phyloP scores from a whole-genome alignment of 345 rosid species.

The Hypericum androsaemum region DNA sequence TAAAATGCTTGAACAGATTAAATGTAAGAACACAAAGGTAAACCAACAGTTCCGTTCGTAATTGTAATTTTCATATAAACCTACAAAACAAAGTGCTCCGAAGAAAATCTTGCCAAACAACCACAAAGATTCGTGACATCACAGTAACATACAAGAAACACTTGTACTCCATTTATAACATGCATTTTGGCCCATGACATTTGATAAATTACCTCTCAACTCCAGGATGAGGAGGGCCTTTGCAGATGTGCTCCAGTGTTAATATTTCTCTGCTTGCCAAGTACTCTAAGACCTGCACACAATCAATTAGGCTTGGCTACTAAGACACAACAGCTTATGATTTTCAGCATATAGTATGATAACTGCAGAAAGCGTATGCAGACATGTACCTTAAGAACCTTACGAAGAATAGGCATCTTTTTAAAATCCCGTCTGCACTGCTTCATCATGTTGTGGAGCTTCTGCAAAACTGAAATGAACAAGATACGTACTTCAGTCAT shows the following conservation, averaged over 20 bases:
- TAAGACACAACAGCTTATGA: too few species aligned
- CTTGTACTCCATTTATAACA: too few species aligned
- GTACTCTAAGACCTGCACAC: conserved; percentile 81
- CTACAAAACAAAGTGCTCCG: too few species aligned
- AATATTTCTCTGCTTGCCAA: conserved; percentile 74
- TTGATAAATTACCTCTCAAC: conserved; percentile 57
- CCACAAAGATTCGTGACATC: too few species aligned
- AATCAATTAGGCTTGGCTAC: conserved; percentile 1
- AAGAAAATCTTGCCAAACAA: too few species aligned
- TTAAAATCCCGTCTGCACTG: conserved; percentile 81
- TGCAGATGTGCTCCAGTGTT: conserved; percentile 58
- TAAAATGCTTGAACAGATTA: too few species aligned
- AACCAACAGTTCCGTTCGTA: too few species aligned
- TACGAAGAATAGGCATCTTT: conserved; percentile 91
- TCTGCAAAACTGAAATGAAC: conserved; percentile 61
- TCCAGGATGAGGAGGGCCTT: conserved; percentile 84
- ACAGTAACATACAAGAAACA: too few species aligned
- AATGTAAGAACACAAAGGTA: too few species aligned
- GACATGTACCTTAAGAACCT: conserved; percentile 76
- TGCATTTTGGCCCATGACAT: too few species aligned
- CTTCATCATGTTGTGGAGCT: conserved; percentile 96
- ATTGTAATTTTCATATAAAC: too few species aligned
- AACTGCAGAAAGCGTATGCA: conserved; percentile 5
- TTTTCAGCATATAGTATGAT: not conserved
- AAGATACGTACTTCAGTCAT: too few species aligned